phyloP scores from a whole-genome alignment of 495 filamentous ascomycete genomes.

The Rhypophila decipiens region DNA sequence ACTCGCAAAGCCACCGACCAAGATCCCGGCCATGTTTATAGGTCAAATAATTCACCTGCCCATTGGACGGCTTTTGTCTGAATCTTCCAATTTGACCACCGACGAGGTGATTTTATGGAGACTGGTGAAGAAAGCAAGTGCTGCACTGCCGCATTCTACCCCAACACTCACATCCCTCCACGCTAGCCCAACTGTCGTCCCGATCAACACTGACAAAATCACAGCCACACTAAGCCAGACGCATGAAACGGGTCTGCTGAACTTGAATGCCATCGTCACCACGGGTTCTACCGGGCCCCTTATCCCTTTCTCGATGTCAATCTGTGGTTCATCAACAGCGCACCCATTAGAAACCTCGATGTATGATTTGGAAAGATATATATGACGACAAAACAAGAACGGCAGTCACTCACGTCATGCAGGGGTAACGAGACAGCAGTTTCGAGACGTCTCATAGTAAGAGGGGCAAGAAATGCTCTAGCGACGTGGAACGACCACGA shows the following conservation, averaged over 20 bases:
- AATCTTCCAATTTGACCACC: background rate
- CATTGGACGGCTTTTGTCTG: background rate
- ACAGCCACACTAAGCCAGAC: background rate
- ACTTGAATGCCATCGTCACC: background rate
- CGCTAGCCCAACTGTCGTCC: background rate
- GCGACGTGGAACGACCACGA: background rate
- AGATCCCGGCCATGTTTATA: no score
- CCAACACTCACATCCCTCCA: background rate
- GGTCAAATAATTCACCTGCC: background rate
- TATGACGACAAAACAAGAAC: background rate
- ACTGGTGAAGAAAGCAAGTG: background rate
- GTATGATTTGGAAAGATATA: no score
- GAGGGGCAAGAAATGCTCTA: background rate
- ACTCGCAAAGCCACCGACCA: no score
- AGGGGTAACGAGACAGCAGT: background rate
- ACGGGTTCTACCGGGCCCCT: background rate
- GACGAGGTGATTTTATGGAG: background rate
- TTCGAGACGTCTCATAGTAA: background rate
- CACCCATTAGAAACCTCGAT: no score
- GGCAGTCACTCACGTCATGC: background rate
- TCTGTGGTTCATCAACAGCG: no score
- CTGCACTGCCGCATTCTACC: background rate
- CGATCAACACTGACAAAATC: background rate
- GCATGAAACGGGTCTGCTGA: background rate
- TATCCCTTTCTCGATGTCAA: background rate